Base-by-base conservation (phyloP, 1,284 basidiomycete genomes). In the Sutorius eximius region DNA sequence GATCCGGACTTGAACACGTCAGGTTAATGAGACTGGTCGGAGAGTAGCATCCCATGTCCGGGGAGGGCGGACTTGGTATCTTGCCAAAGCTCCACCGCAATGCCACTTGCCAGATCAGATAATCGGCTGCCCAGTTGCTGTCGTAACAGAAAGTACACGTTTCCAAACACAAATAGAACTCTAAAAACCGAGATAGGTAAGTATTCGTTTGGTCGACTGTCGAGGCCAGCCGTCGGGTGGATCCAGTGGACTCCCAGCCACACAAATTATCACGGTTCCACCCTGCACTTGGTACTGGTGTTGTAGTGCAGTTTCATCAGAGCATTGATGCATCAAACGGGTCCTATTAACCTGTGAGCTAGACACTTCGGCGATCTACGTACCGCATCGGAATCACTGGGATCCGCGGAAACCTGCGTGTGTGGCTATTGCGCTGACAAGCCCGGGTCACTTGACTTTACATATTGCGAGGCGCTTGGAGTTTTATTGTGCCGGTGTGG, bases 101-200 rank as follows among this genome's bases (percentile, higher is more conserved):
- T 29, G 38, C 32, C 37, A 63, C 40, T 24, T 29, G 33, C 47
- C 34, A 41, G 24, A 30, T 37, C 37, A 43, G 48, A 58, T 41
- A 16, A 49, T 49, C 22, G 36, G 29, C n/a, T 45, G 33, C 11
- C 34, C 20, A 22, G 45, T 48, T 13, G 6, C 18, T 33, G n/a
- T 38, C n/a, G 34, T 32, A 48, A 45, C 22, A 29, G 32, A 57
- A 45, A 45, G 24, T 1, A 30, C 32, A 27, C 27, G 32, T 47
- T 38, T 43, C 27, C 38, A 41, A 38, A 42, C 13, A 33, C 34
- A 37, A 42, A 52, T 50, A 34, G 43, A 62, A 62, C 55, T 54
- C 37, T 62, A 48, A 50, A 63, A 46, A 37, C 37, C 11, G 38
- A 52, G 22, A 29, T 43, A 34, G 16, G 24, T 30, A 47, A 40